phyloP scores from a whole-genome alignment of 2,329 filamentous ascomycete species.

The Xylariaceae sp. region DNA sequence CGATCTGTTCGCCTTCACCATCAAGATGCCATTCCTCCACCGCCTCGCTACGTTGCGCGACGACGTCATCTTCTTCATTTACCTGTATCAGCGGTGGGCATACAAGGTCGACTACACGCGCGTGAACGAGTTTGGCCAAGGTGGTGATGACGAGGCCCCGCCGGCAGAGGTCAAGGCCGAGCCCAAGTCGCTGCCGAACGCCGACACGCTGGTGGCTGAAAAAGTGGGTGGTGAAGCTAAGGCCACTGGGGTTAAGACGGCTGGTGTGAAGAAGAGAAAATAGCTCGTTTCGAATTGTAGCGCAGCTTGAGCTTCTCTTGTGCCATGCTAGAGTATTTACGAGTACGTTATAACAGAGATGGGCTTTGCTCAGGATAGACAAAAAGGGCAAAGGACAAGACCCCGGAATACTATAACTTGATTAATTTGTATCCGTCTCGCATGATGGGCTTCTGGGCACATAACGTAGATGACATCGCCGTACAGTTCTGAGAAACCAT shows the following conservation, averaged over 20 bases:
- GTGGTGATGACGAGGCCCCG: slow-evolving; percentile 74
- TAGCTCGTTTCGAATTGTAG: no score
- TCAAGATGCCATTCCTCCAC: slow-evolving; percentile 97
- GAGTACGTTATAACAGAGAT: no score
- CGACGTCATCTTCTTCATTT: slow-evolving; percentile 97
- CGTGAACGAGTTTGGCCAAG: slow-evolving; percentile 97
- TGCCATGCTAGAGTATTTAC: no score
- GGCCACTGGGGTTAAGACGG: slow-evolving; percentile 46
- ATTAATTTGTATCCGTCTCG: no score
- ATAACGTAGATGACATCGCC: no score
- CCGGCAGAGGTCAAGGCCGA: slow-evolving; percentile 33
- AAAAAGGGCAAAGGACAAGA: no score
- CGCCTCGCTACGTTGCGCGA: slow-evolving; percentile 87
- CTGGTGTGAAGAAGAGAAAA: slow-evolving; percentile 45
- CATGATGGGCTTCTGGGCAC: no score
- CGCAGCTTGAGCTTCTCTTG: no score
- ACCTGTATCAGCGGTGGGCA: slow-evolving; percentile 87
- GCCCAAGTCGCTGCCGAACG: slow-evolving; percentile 33
- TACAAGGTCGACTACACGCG: slow-evolving; percentile 89
- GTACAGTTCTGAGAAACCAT: no score
- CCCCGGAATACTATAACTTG: no score
- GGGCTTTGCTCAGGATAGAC: no score
- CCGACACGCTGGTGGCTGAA: slow-evolving; percentile 22
- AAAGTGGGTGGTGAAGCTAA: slow-evolving; percentile 37
- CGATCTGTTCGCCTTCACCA: slow-evolving; percentile 96